Base-by-base conservation (phyloP, 306 rosid genomes). In the Pyrus bretschneideri region DNA sequence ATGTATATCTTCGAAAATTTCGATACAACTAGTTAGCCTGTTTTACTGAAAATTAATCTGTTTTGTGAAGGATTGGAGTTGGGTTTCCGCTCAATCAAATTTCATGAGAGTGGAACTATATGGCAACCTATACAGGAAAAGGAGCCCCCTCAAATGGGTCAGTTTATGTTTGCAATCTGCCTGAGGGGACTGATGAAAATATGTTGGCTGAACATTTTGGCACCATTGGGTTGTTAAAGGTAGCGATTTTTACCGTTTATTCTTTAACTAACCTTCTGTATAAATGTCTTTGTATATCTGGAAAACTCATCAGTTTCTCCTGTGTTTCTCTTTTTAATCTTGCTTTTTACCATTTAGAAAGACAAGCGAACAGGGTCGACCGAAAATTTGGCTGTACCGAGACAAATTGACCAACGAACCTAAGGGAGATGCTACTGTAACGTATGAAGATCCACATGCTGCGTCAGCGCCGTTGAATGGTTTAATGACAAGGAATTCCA, bases 361-460 rank as follows among this genome's bases (percentile, higher is more conserved):
- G 99, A 95, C 90, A 95, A 95, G 81, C 92, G 99, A 31, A 92
- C 99, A n/a, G 6, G 97, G 99, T 22, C 80, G 82, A 61, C 97
- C 97, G 17, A 95, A 95, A 79, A 89, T 92, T 79, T 95, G 99
- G 99, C 73, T 92, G 3, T 95, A 95, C 78, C 86, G 85, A 30
- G 97, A 92, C 87, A 95, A 95, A 85, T 88, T 78, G 84, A 92
- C 97, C 30, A 83, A 90, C 85, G 99, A 95, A 71, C 99, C 97
- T 18, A 95, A 95, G 80, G 99, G 99, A 76, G 99, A 95, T 88
- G 99, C 99, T 73, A 91, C 97, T 25, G 93, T 95, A 42, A 95
- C 97, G 27, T 95, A 95, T 69, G 99, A 95, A 81, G 99, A 95
- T 75, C 99, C 99, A 4, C 97, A 92, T 83, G 99, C 97, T 74